Evolutionary conservation across 2,329 filamentous ascomycete genomes (phyloP).

Genomic region (Ophiostoma australiae): DNA sequence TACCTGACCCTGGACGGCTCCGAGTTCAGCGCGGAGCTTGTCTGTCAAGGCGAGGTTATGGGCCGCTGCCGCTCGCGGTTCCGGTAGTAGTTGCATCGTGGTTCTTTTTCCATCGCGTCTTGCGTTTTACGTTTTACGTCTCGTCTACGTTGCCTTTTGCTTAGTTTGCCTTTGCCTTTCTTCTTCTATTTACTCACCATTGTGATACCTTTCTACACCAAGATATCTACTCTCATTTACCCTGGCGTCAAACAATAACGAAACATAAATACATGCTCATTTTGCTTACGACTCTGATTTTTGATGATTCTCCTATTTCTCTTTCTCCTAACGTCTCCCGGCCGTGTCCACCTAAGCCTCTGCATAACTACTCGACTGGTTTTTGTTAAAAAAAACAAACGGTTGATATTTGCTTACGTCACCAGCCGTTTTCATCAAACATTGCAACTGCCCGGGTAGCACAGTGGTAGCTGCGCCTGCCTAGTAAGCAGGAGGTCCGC

Average conservation of each 20-base stretch:
- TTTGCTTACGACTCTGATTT: neutral
- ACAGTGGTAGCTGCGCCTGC: neutral
- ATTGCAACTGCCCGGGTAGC: neutral
- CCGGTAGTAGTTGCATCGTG: slow-evolving; percentile 42
- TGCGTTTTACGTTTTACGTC: neutral
- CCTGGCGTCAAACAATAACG: slow-evolving; percentile 17
- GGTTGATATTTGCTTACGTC: neutral
- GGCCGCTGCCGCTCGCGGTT: slow-evolving; percentile 91
- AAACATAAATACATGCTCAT: slow-evolving; percentile 9
- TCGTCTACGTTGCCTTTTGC: slow-evolving; percentile 12
- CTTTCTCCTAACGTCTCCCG: neutral
- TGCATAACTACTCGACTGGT: too few relatives aligned
- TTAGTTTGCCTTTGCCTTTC: neutral
- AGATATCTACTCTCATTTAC: slow-evolving; percentile 17
- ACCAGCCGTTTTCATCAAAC: neutral
- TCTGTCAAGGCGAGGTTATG: slow-evolving; percentile 99
- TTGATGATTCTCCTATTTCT: too few relatives aligned
- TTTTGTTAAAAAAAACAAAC: too few relatives aligned
- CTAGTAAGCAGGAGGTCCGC: slow-evolving; percentile 10
- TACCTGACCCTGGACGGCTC: slow-evolving; percentile 94
- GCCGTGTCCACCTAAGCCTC: too few relatives aligned
- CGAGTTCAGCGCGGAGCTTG: slow-evolving; percentile 95
- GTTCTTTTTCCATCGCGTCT: slow-evolving; percentile 11
- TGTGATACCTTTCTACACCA: slow-evolving; percentile 21
- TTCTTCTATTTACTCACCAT: slow-evolving; percentile 7